Base-by-base conservation (phyloP, 169 alveolate species). In the Babesia sp. region DNA sequence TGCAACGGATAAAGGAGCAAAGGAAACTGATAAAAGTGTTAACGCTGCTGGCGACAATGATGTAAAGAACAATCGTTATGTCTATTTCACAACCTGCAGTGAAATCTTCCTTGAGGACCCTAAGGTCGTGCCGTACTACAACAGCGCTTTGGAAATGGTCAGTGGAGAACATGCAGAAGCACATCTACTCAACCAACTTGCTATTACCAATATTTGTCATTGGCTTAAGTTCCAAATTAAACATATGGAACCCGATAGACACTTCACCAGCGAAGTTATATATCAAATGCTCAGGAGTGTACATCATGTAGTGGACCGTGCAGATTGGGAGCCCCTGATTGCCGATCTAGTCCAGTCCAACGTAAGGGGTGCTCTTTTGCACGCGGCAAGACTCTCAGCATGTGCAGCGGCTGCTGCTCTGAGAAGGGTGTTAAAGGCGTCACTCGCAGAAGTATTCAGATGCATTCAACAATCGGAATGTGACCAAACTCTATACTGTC, bases 271-370 rank as follows among this genome's bases (percentile, higher is more conserved):
- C 57, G 93, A 90, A 51, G 95, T 91, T 20, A 71, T 91, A 16
- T 86, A 89, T 76, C 95, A 92, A 87, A 92, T 92, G 96, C 78
- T 92, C 85, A 78, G 96, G 33, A 79, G 93, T 46, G 92, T 92
- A 37, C 91, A 88, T 34, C 93, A 91, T 71, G 94, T 92, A 39
- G 93, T 92, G 44, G 94, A 90, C 78, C 86, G 87, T 41, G 91
- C 94, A 34, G 94, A 92, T 71, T 92, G 96, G 96, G 92, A 92
- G 71, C 96, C 96, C 33, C 74, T 91, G 34, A 90, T 92, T 31
- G 96, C 93, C 14, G 96, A 91, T 75, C 66, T 92, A 3, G 85
- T 92, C 45, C 95, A 92, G 77, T 84, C 93, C 29, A 92, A 92
- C 50, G 93, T 92, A 53, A 64, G 93, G 46, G 95, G 93, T 18